These are phyloP conservation scores for Durusdinium trenchii DNA, from an alignment of 73 alveolate genomes.

Conservation along the genomic window DNA sequence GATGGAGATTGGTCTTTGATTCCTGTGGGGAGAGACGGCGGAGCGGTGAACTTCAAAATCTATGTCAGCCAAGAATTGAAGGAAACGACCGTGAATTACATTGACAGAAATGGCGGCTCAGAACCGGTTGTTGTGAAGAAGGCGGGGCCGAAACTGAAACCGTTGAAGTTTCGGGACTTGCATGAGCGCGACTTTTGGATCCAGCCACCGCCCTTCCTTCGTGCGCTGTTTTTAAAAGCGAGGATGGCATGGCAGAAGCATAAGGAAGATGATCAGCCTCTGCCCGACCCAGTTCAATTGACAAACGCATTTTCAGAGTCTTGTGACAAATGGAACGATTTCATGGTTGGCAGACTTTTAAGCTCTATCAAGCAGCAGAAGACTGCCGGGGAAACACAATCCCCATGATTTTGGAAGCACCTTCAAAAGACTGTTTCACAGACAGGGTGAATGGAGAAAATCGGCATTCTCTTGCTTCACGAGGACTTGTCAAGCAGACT, in stretches of 20 bases:
- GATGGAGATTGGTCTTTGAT: conserved; percentile 31
- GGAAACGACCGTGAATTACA: neutral
- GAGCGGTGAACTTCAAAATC: neutral
- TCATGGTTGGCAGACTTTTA: neutral
- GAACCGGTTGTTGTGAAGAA: neutral
- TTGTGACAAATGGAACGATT: neutral
- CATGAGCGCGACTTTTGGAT: neutral
- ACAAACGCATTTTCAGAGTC: neutral
- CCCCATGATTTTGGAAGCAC: neutral
- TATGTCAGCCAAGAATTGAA: neutral
- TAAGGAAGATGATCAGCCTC: neutral
- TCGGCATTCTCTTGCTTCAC: neutral
- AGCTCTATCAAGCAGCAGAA: neutral
- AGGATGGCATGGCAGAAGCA: conserved; percentile 37
- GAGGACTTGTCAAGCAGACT: neutral
- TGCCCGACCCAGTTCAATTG: neutral
- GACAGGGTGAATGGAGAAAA: neutral
- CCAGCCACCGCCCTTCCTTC: neutral
- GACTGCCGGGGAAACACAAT: neutral
- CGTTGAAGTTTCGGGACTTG: neutral
- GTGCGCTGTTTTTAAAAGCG: conserved; percentile 7
- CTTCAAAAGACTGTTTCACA: neutral
- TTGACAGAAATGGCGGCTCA: neutral
- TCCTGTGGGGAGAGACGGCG: neutral
- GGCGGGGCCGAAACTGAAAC: neutral